A percentile compares a stretch with the other conserved stretches of the same genome.
Evolutionary conservation across 2,329 filamentous ascomycete genomes (phyloP).

Genomic region (Fusarium sp.): DNA sequence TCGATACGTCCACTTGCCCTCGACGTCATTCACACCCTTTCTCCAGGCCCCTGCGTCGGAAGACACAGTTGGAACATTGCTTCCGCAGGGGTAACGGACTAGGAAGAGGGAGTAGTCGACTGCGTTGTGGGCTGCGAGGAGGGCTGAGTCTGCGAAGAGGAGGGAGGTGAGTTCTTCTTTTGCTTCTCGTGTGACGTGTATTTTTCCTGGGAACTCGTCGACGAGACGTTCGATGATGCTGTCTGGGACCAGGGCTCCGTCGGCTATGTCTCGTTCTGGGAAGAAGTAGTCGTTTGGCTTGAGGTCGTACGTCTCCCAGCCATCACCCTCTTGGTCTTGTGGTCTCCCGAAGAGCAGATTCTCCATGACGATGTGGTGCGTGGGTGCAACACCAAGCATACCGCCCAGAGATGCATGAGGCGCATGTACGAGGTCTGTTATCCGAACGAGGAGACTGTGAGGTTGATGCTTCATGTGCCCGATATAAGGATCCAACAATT

Average conservation of each 20-base stretch:
- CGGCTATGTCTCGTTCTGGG: constrained; percentile 78
- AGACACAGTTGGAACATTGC: not conserved
- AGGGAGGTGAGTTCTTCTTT: constrained; percentile 67
- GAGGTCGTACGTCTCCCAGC: constrained; percentile 80
- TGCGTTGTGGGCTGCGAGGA: constrained; percentile 72
- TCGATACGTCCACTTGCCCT: constrained; percentile 76
- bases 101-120: constrained; percentile 84
- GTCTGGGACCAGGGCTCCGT: constrained; percentile 71
- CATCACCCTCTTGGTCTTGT: constrained; percentile 50
- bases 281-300: constrained; percentile 83
- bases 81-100: constrained; percentile 58
- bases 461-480: constrained; percentile 72
- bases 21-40: constrained; percentile 69
- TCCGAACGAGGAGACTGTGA: constrained; percentile 74
- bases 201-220: constrained; percentile 75
- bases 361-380: constrained; percentile 83
- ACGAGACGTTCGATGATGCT: constrained; percentile 74
- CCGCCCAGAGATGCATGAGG: constrained; percentile 69
- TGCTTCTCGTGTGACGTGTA: constrained; percentile 67
- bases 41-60: constrained; percentile 63
- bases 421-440: constrained; percentile 75
- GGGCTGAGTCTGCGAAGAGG: constrained; percentile 71
- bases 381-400: constrained; percentile 70
- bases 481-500: constrained; percentile 74
- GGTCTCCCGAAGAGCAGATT: constrained; percentile 75